Evolutionary conservation across 768 basidiomycete species (phyloP), one percentile per base, ranked within the genome.

Genomic region (Coprinopsis cinerea): DNA sequence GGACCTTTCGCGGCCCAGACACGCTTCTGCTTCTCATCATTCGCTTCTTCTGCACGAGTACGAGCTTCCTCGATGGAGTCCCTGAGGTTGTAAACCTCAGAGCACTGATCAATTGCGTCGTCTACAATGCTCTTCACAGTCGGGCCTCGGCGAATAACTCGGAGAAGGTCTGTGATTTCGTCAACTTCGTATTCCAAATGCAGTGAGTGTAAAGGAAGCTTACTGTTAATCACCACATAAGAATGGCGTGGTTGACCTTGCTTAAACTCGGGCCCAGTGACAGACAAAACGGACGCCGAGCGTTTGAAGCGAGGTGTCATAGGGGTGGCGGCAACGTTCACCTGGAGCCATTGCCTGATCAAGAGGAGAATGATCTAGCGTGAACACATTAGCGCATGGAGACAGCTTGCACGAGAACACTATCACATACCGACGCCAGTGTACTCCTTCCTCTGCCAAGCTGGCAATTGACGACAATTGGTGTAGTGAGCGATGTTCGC

Each of bases 401-500:
- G 14, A 23, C 32, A 27, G 34, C 18, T 18, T 4, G 30, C 25
- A 40, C 36, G 20, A 37, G 37, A 30, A n/a, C n/a, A 39, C 4
- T 24, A 24, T 25, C 11, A 61, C 83, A 55, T 48, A 88, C 89
- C 15, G 93, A 88, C n/a, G 92, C 84, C 43, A 92, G 67, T 0
- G 94, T 95, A 53, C 92, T 94, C 58, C 96, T 76, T 9, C 95
- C 94, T 25, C 92, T 76, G 3, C 92, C 95, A 13, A 99, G 79
- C 61, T 99, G 96, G 59, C 94, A 96, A 60, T 98, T 99, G 28
- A 99, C 78, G 15, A 99, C 84, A 50, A 98, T 87, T 0, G 88
- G 88, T 0, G 87, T 85, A 32, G 79, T 76, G 18, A 77, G 73
- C 5, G 84, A 77, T 4, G 82, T 81, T 9, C 83, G 74, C 32